Evolutionary conservation across 2,329 filamentous ascomycete species (phyloP), one percentile per base, ranked within the genome.

Genomic region (Arthrobotrys musiformis): DNA sequence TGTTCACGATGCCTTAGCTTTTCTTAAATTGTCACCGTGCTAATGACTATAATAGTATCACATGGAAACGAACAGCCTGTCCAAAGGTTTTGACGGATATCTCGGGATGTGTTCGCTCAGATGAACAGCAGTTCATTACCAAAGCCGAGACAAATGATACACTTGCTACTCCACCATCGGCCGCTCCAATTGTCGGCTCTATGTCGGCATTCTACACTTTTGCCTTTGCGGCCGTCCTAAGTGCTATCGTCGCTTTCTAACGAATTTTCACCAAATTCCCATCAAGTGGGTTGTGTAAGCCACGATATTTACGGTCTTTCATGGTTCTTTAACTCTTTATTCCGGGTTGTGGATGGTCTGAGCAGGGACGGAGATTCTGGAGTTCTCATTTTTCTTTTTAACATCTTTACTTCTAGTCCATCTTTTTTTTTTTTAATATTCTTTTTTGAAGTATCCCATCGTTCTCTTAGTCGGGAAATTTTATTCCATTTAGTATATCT

Each of bases 11-110:
- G n/a, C 1, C 11, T 2, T 22, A 7, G 28, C 26, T 2, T 33
- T 30, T 17, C 13, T 6, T 35, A 6, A 7, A 40, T 40, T 13
- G n/a, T 9, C 28, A 19, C 8, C 3, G 26, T 46, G 24, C 70
- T 74, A 61, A 74, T 13, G 5, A 28, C 24, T 3, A 17, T 19
- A 4, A 24, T 17, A 75, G 70, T 17, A 33, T 69, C 17, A 75
- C 70, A 13, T 75, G 70, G 70, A 75, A 75, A 19, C 52, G 70
- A 63, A 64, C 63, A 22, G 33, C 44, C 26, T 75, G 70, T 9
- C 70, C 70, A 22, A 52, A 46, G 13, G 62, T 22, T 8, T 15
- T 75, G 35, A 75, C 70, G 2, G 70, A 75, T n/a, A 75, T 75
- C 44, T 46, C 63, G 5, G 70, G 70, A 22, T 75, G 70, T 17